phyloP scores from a whole-genome alignment of 306 rosid genomes.

The Cotoneaster glaucophyllus region DNA sequence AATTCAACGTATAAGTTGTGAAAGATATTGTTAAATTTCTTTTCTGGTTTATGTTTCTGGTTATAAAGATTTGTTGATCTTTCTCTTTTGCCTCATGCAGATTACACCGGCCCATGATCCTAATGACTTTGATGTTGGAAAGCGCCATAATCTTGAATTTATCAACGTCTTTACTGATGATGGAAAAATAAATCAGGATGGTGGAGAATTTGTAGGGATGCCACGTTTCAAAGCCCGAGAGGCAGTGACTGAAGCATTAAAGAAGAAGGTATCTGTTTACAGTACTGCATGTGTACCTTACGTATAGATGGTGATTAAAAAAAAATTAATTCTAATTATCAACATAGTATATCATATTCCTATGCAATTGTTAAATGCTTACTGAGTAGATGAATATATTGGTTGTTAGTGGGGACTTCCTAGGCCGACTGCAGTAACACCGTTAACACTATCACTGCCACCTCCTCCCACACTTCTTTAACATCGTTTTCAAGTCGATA shows the following conservation, averaged over 20 bases:
- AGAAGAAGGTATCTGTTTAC: constrained; percentile 58
- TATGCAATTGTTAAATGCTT: background rate
- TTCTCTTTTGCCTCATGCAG: constrained; percentile 41
- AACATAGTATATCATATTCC: background rate
- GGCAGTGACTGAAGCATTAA: constrained; percentile 62
- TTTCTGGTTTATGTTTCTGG: constrained; percentile 1
- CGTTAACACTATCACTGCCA: background rate
- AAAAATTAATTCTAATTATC: background rate
- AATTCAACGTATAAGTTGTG: constrained; percentile 3
- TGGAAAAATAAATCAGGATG: constrained; percentile 83
- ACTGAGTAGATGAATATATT: background rate
- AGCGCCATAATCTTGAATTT: constrained; percentile 74
- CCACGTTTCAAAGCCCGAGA: constrained; percentile 82
- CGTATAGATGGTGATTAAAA: background rate
- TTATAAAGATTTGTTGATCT: constrained; percentile 1
- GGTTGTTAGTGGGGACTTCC: background rate
- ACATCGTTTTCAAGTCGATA: background rate
- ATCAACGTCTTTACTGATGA: constrained; percentile 79
- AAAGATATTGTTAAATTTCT: constrained; percentile 1
- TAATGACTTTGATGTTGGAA: constrained; percentile 90
- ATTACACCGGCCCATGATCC: constrained; percentile 99
- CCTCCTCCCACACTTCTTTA: background rate
- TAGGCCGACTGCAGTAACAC: background rate
- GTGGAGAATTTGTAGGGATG: constrained; percentile 83
- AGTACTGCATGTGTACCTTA: constrained; percentile 1